Evolutionary conservation across 2,329 filamentous ascomycete genomes (phyloP), one percentile per base, ranked within the genome.

Genomic region (Cladophialophora immunda): DNA sequence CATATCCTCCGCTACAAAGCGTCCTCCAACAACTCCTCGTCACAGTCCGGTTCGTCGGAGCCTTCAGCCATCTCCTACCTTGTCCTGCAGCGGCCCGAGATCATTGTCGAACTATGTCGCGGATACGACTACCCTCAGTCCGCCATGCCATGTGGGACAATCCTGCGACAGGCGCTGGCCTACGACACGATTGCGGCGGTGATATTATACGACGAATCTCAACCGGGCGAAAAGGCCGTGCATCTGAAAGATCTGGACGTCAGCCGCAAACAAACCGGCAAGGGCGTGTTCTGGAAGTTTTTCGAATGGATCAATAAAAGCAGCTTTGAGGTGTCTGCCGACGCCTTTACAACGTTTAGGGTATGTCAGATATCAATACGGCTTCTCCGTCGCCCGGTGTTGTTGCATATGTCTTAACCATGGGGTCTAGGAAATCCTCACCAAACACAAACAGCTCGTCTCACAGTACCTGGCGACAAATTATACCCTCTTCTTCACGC

Each of bases 291-390:
- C 78, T 99, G 95, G 95, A 90, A 88, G 55, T 98, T 98, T 81
- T 98, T 99, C 76, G 89, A 91, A 68, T 99, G 94, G 93, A 97
- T 99, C 74, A 94, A 98, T 81, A 93, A 93, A 80, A 93, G 93
- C 73, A 94, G 92, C 32, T 99, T 99, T 75, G 95, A 99, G 82
- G 92, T 98, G 71, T 94, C 93, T 74, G 94, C 95, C 34, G 95
- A 99, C 83, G 94, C 95, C 1, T 99, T 99, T 78, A 97, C 94
- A 66, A 98, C 94, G 4, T 99, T 99, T 80, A 87, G 94, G 78
- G 92, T 97, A 85, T 75, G 87, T 52, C 47, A 13, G n/a, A 17
- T 29, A 53, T 13, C 30, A n/a, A n/a, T 3, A 38, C 17, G 19
- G 5, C 50, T 15, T 34, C 57, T 34, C 27, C n/a, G 50, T 57